Base-by-base conservation (phyloP, 2,329 filamentous ascomycete genomes). In the Colletotrichum sp. region DNA sequence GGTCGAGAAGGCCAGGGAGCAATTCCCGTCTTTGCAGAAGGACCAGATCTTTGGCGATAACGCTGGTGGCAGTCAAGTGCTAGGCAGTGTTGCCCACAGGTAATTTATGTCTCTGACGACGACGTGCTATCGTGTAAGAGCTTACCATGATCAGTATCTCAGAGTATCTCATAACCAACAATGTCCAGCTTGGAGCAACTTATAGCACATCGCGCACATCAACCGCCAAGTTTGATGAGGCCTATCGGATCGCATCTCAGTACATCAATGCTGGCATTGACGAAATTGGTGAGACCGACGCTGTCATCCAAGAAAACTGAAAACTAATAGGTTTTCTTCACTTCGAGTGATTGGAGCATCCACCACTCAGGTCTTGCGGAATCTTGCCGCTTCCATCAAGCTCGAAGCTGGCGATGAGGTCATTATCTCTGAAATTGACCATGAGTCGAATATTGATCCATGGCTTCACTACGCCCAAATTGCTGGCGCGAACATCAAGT, bases 31-130 rank as follows among this genome's bases (percentile, higher is more conserved):
- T 16, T 84, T 96, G 60, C 85, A 89, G 57, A 88, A 92, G 76
- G 87, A 92, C 62, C 93, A 95, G 80, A 88, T 95, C 62, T 95
- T 91, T 82, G 90, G 96, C 79, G 94, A 96, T 81, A 96, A 96
- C 81, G 94, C 93, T 15, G 94, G 94, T 24, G 94, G 94, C 44
- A 94, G 92, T 81, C 94, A 96, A 80, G 88, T 91, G 1, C 85
- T 96, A 5, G 90, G 90, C 32, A 86, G 89, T 24, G 94, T 95
- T 16, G 59, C 28, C 57, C 52, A 36, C 26, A 24, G 63, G 79
- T 30, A 16, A 32, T 15, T 18, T 2, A 21, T 55, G 7, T 16
- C 12, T 49, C 30, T 10, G 7, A n/a, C n/a, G 21, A 18, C 18
- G 21, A 6, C 16, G 60, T 60, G 36, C 49, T 24, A 91, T 93